Conservation (phyloP, 2,329 filamentous ascomycete species). For the Sporothrix pallida region DNA sequence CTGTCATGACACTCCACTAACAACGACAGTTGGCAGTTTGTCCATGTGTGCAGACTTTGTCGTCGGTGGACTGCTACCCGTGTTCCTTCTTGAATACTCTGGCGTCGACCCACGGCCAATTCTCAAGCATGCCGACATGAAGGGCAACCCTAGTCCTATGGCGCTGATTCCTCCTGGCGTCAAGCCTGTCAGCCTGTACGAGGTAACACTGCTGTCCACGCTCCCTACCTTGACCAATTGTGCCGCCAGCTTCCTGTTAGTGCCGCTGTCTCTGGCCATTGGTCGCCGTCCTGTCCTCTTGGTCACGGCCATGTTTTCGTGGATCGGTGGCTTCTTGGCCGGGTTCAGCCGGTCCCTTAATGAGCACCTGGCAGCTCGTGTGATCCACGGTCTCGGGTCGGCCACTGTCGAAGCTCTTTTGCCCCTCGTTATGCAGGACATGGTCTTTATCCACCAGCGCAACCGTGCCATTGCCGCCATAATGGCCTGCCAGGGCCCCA, state of each 20-base stretch:
- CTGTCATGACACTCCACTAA: not conserved
- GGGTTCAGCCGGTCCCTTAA: slow-evolving; percentile 41
- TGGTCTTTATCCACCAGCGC: slow-evolving; percentile 49
- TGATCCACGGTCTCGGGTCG: slow-evolving; percentile 47
- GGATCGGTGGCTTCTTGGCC: slow-evolving; percentile 48
- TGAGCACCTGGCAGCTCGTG: slow-evolving; percentile 45
- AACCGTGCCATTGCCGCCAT: slow-evolving; percentile 33
- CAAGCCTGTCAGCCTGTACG: slow-evolving; percentile 18
- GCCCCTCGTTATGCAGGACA: slow-evolving; percentile 49
- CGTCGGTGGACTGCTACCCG: slow-evolving; percentile 45
- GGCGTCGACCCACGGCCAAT: slow-evolving; percentile 45
- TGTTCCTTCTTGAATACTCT: slow-evolving; percentile 48
- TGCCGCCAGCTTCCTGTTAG: slow-evolving; percentile 45
- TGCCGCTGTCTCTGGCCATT: slow-evolving; percentile 47
- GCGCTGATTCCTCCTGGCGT: slow-evolving; percentile 43
- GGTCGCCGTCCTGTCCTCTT: slow-evolving; percentile 48
- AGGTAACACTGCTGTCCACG: slow-evolving; percentile 8
- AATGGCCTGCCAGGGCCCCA: slow-evolving; percentile 39
- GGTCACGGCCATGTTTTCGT: slow-evolving; percentile 44
- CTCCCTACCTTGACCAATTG: slow-evolving; percentile 15
- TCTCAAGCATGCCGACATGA: slow-evolving; percentile 28
- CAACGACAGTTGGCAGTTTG: slow-evolving; percentile 36
- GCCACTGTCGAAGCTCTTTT: slow-evolving; percentile 49
- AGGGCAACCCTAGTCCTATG: slow-evolving; percentile 40
- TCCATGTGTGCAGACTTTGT: slow-evolving; percentile 43